Conservation (phyloP, 2,329 filamentous ascomycete genomes). For the Monosporascus sp. region DNA sequence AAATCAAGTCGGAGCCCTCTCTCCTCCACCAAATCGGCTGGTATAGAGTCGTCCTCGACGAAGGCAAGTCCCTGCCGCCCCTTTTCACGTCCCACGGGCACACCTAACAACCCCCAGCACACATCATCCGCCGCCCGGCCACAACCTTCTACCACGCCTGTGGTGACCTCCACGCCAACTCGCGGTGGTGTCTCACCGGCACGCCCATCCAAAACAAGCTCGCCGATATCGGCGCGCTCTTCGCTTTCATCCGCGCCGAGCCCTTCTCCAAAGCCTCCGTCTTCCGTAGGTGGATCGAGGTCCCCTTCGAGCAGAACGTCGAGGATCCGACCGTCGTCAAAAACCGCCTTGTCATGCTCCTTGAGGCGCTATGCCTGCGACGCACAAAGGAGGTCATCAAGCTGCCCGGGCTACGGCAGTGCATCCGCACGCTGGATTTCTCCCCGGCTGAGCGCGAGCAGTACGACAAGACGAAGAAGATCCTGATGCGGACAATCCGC, state of each 20-base stretch:
- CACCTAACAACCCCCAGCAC: slow-evolving; percentile 29
- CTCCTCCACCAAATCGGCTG: slow-evolving; percentile 32
- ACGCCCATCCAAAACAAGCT: slow-evolving; percentile 51
- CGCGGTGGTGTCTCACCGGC: slow-evolving; percentile 48
- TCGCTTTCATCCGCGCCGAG: slow-evolving; percentile 40
- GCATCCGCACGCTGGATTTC: slow-evolving; percentile 24
- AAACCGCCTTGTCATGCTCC: slow-evolving; percentile 27
- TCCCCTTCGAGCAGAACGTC: slow-evolving; percentile 29
- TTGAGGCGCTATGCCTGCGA: slow-evolving; percentile 35
- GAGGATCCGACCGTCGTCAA: slow-evolving; percentile 13
- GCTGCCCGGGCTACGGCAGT: slow-evolving; percentile 26
- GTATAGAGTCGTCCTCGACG: slow-evolving; percentile 39
- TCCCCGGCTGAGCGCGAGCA: slow-evolving; percentile 25
- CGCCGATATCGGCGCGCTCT: slow-evolving; percentile 45
- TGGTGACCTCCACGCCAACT: slow-evolving; percentile 33
- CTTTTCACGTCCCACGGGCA: neutral
- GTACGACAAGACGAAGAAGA: slow-evolving; percentile 30
- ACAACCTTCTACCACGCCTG: slow-evolving; percentile 41
- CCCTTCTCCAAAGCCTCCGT: slow-evolving; percentile 34
- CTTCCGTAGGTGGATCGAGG: slow-evolving; percentile 40
- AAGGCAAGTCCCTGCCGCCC: slow-evolving; percentile 28
- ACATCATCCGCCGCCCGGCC: slow-evolving; percentile 43
- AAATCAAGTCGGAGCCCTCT: slow-evolving; percentile 9
- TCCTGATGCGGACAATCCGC: slow-evolving; percentile 32
- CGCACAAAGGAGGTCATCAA: slow-evolving; percentile 35